phyloP scores from a whole-genome alignment of 1,284 basidiomycete genomes.

The Puccinia horiana region DNA sequence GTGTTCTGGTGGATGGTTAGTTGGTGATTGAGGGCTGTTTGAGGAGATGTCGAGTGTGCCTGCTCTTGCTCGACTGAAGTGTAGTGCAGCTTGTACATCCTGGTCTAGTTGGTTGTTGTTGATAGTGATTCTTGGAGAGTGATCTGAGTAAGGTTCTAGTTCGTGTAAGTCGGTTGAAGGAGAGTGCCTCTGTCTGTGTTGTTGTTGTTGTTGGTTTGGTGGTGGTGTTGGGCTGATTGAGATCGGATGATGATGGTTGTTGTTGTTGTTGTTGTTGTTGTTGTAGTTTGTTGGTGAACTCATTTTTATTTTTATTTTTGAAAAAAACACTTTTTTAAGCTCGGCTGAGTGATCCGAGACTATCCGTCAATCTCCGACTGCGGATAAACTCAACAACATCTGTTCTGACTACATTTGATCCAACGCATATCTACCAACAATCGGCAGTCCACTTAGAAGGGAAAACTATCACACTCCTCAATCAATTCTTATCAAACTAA shows the following conservation, averaged over 20 bases:
- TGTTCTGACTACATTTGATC: too few relatives aligned
- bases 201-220: not conserved
- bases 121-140: not conserved
- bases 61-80: constrained; percentile 64
- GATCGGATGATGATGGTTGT: not conserved
- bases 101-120: constrained; percentile 68
- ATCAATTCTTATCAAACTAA: too few relatives aligned
- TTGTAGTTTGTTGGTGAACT: not conserved
- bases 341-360: too few relatives aligned
- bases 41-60: constrained; percentile 28
- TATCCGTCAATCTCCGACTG: too few relatives aligned
- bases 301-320: not conserved
- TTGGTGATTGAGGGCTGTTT: not conserved
- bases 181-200: not conserved
- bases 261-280: not conserved
- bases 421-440: too few relatives aligned
- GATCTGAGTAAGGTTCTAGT: not conserved
- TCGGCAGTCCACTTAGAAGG: too few relatives aligned
- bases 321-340: too few relatives aligned
- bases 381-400: too few relatives aligned
- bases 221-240: not conserved
- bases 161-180: not conserved
- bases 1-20: not conserved
- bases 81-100: constrained; percentile 81
- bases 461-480: too few relatives aligned